Percentiles rank a stretch among this genome's conserved stretches.
Evolutionary conservation across 2,329 filamentous ascomycete genomes (phyloP).

Genomic region (Botrytis fragariae): DNA sequence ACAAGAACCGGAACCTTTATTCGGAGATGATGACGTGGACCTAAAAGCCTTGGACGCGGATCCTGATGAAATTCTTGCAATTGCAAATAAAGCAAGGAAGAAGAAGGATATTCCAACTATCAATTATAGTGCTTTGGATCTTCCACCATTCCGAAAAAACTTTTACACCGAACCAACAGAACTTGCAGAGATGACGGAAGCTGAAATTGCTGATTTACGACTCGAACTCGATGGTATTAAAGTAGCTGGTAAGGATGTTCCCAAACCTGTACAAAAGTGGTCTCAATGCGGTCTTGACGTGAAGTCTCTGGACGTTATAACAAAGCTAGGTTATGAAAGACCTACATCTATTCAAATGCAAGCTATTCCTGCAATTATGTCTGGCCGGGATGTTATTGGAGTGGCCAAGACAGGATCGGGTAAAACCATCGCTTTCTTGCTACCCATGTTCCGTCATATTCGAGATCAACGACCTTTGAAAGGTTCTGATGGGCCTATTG

Average conservation of each 20-base stretch:
- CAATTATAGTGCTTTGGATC: slow-evolving; percentile 82
- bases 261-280: slow-evolving; percentile 94
- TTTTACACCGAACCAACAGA: slow-evolving; percentile 93
- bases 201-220: slow-evolving; percentile 77
- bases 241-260: slow-evolving; percentile 81
- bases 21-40: slow-evolving; percentile 77
- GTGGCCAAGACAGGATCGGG: slow-evolving; percentile 97
- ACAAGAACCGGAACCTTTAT: slow-evolving; percentile 78
- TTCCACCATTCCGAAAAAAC: slow-evolving; percentile 84
- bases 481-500: slow-evolving; percentile 81
- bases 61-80: slow-evolving; percentile 62
- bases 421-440: slow-evolving; percentile 91
- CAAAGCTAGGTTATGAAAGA: slow-evolving; percentile 76
- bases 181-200: slow-evolving; percentile 76
- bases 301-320: slow-evolving; percentile 82
- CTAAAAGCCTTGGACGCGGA: slow-evolving; percentile 62
- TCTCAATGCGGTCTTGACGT: slow-evolving; percentile 89
- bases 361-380: slow-evolving; percentile 92
- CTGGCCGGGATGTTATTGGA: slow-evolving; percentile 89
- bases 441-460: slow-evolving; percentile 98
- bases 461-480: slow-evolving; percentile 84
- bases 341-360: slow-evolving; percentile 95
- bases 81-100: slow-evolving; percentile 63
- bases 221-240: slow-evolving; percentile 94
- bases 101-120: slow-evolving; percentile 92